Base-by-base conservation (phyloP, 345 rosid species). In the Salix suchowensis region DNA sequence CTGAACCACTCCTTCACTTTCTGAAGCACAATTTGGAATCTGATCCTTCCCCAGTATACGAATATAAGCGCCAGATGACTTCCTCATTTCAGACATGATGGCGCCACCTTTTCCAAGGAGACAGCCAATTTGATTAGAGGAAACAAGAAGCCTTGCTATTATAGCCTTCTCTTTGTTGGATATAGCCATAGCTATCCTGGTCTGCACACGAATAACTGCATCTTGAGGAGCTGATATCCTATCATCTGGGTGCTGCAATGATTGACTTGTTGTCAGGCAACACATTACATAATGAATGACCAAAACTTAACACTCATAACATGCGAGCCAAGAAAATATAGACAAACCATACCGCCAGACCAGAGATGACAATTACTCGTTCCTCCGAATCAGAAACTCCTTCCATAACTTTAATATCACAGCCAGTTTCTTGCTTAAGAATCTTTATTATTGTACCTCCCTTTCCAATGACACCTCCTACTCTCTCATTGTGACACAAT, bases 81-180 rank as follows among this genome's bases (percentile, higher is more conserved):
- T 92, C 83, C 94, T 89, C 94, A 90, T 89, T 78, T 90, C 92
- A 70, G 89, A 85, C 80, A 90, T 90, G 80, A 89, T 83, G 24
- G 91, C 67, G 71, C 97, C 97, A 81, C 90, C 94, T 83, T 85
- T 89, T 73, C 94, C 97, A 78, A 92, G 90, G 67, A 92, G 92
- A 84, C 91, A 92, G 72, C 93, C 94, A 72, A 86, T 88, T 87
- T 92, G 92, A 84, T 87, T 86, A 7, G 90, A 86, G 6, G 89
- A 79, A 74, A 89, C 89, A 78, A 92, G 90, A 76, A 92, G 83
- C 80, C 91, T 86, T 39, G 90, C 90, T 65, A 71, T 77, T 65
- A 86, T 84, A 73, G 81, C 50, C 82, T 82, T 86, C 24, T 90
- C 97, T 75, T 89, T 86, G 80, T 92, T 90, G 46, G 94, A 86